These are phyloP conservation scores for Hortaea werneckii DNA, from an alignment of 2,329 filamentous ascomycete genomes.

Conservation along the genomic window DNA sequence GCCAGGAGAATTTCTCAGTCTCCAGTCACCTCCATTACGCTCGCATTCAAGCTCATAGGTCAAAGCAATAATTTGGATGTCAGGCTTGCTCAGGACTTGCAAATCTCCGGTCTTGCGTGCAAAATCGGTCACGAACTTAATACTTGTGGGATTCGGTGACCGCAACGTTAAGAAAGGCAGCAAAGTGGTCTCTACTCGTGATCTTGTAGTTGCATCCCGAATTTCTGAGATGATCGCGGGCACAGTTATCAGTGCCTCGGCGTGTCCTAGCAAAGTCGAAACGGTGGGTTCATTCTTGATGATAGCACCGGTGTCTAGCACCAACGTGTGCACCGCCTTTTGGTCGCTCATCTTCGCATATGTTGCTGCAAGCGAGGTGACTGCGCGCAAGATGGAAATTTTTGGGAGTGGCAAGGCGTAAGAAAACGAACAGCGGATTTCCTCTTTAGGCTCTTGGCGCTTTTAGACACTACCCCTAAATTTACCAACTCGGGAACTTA, in stretches of 20 bases:
- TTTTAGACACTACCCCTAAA: too few species aligned
- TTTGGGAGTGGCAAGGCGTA: background rate
- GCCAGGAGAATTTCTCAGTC: constrained; percentile 65
- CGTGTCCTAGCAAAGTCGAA: constrained; percentile 68
- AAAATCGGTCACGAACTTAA: constrained; percentile 74
- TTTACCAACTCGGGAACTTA: too few species aligned
- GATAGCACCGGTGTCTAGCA: constrained; percentile 84
- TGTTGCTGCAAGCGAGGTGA: background rate
- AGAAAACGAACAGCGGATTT: background rate
- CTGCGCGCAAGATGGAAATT: background rate
- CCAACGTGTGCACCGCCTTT: constrained; percentile 71
- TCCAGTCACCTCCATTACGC: constrained; percentile 79
- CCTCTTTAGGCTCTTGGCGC: background rate
- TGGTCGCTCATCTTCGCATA: constrained; percentile 19
- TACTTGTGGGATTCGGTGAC: constrained; percentile 62
- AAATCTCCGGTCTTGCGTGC: constrained; percentile 82
- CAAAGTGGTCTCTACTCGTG: constrained; percentile 72
- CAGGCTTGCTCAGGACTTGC: constrained; percentile 74
- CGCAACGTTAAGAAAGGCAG: constrained; percentile 74
- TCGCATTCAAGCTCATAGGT: constrained; percentile 94
- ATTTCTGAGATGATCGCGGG: constrained; percentile 83
- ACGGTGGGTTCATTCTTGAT: constrained; percentile 86
- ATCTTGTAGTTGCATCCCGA: constrained; percentile 67
- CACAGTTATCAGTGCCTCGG: constrained; percentile 70
- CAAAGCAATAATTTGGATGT: constrained; percentile 80